A percentile compares a stretch with the other conserved stretches of the same genome.
These are phyloP conservation scores for Talaromyces sp. DNA, from an alignment of 2,329 filamentous ascomycete species.

Conservation along the genomic window DNA sequence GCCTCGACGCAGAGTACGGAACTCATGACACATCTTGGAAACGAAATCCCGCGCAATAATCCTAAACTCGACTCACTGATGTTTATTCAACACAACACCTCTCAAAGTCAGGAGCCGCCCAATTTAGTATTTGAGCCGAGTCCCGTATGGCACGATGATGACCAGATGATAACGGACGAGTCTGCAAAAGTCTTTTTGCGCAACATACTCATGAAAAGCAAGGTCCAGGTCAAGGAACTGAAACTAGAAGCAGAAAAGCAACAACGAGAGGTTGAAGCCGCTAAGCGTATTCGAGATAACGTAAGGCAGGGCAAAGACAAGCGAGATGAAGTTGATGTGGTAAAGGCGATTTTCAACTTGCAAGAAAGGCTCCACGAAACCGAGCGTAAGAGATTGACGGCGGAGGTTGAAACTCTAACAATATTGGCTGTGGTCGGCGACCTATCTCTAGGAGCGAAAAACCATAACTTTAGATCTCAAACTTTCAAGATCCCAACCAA, in stretches of 20 bases:
- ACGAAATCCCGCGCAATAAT: conserved; percentile 81
- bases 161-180: conserved; percentile 78
- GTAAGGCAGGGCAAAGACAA: conserved; percentile 81
- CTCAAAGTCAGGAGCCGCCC: conserved; percentile 72
- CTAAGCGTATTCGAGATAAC: conserved; percentile 67
- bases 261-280: conserved; percentile 72
- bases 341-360: conserved; percentile 73
- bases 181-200: conserved; percentile 82
- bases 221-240: conserved; percentile 72
- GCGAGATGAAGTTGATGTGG: conserved; percentile 79
- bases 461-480: conserved; percentile 97
- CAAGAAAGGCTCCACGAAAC: conserved; percentile 81
- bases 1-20: conserved; percentile 69
- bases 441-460: conserved; percentile 83
- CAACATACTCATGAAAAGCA: conserved; percentile 88
- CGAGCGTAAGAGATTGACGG: conserved; percentile 76
- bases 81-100: conserved; percentile 91
- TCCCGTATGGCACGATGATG: conserved; percentile 95
- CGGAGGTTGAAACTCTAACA: conserved; percentile 87
- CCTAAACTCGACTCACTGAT: conserved; percentile 93
- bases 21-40: conserved; percentile 65
- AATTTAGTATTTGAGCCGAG: conserved; percentile 89
- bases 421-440: conserved; percentile 91
- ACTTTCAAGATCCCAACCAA: conserved; percentile 99
- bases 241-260: conserved; percentile 81